Base-by-base conservation (phyloP, 768 basidiomycete species). In the Dentipellis sp. region DNA sequence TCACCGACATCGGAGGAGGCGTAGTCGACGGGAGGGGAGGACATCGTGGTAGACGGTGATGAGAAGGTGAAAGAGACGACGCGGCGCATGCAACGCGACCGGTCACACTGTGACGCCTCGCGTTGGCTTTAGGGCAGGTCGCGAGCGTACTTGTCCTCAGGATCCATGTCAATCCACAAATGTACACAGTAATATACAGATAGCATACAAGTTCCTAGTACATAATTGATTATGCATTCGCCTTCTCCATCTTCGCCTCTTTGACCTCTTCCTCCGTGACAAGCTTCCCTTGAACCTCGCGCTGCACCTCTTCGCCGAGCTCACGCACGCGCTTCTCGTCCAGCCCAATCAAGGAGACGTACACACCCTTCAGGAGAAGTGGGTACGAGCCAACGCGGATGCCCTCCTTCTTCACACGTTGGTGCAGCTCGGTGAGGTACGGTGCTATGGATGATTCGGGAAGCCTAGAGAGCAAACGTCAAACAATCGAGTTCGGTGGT, bases 371-470 rank as follows among this genome's bases (percentile, higher is more conserved):
- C 55, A 70, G 64, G 21, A 84, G 67, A 29, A 80, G 75, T 29
- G 86, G 83, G 69, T 89, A 91, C 35, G 86, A 88, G 42, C 94
- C 88, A 17, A 94, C 79, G 66, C 89, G 84, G 50, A 98, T 82
- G 10, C 84, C 87, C 50, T 90, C 86, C 2, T 77, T 71, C 64
- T 78, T 81, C 2, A 92, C 79, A 51, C 88, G 83, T 39, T 78
- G 76, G 65, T 90, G 86, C 1, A 98, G 77, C 10, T 78, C 72
- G 1, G 90, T 88, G 22, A 97, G 76, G 70, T 86, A 97, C 0
- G 94, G 94, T 14, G 94, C 83, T 47, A 86, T 85, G n/a, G 82
- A 81, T 1, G 89, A 91, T 73, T 97, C 94, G 0, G 89, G 79
- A 39, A 82, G 61, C 37, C 54, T 35, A 40, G 22, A 29, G 22